These are phyloP conservation scores for Ophiostoma sp. DNA, from an alignment of 2,329 filamentous ascomycete species.

Conservation along the genomic window DNA sequence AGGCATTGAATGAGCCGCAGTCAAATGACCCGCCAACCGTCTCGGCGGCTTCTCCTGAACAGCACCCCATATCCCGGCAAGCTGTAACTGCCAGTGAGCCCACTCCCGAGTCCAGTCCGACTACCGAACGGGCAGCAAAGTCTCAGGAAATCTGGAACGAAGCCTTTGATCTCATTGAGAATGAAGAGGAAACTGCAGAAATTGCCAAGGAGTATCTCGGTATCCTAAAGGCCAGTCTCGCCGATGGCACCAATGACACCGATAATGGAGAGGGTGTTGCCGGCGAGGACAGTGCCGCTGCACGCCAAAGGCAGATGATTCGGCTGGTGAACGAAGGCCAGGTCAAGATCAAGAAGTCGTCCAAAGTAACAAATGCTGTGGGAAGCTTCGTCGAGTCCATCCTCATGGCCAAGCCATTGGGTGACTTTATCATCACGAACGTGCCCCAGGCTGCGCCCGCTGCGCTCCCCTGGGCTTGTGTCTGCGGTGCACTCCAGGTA, in stretches of 20 bases:
- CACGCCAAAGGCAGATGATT: not conserved
- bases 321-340: not conserved
- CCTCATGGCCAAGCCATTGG: not conserved
- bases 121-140: not conserved
- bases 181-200: not conserved
- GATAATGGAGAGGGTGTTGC: not conserved
- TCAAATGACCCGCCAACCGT: not conserved
- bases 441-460: not conserved
- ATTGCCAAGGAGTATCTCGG: not conserved
- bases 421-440: not conserved
- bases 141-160: slow-evolving; percentile 1
- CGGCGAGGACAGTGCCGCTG: not conserved
- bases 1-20: not conserved
- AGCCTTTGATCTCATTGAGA: not conserved
- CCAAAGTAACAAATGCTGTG: slow-evolving; percentile 2
- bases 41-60: not conserved
- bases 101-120: not conserved
- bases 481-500: not conserved
- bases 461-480: not conserved
- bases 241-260: not conserved
- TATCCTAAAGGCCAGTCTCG: not conserved
- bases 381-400: not conserved
- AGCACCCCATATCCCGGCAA: not conserved
- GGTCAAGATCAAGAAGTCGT: not conserved
- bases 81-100: not conserved